Evolutionary conservation across 2,329 filamentous ascomycete genomes (phyloP).

Genomic region (Sporothrix schenckii): DNA sequence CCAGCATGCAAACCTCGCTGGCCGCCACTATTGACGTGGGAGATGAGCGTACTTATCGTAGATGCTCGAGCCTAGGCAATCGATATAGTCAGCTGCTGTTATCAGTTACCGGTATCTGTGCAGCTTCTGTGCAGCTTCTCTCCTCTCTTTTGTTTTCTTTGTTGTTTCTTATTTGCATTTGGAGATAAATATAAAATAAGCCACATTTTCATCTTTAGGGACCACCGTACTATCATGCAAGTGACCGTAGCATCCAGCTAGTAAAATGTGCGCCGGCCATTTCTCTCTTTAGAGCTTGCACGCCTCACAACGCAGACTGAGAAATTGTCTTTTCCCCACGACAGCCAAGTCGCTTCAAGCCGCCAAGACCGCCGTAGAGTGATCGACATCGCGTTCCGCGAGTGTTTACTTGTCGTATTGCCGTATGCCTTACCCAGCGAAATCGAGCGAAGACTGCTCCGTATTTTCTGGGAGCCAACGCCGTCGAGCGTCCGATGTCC

Average conservation of each 20-base stretch:
- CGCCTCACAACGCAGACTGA: background rate
- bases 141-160: background rate
- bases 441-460: background rate
- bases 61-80: background rate
- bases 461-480: background rate
- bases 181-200: background rate
- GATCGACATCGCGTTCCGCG: slow-evolving; percentile 8
- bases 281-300: background rate
- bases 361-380: background rate
- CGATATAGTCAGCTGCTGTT: too few relatives aligned
- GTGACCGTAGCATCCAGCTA: background rate
- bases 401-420: background rate
- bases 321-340: background rate
- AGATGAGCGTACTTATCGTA: background rate
- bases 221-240: background rate
- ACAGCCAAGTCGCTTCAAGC: background rate
- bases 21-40: background rate
- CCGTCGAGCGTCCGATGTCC: too few relatives aligned
- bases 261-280: background rate
- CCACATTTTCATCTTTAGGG: too few relatives aligned
- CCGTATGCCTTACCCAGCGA: background rate
- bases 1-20: too few relatives aligned
- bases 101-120: too few relatives aligned
- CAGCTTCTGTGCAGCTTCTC: background rate
- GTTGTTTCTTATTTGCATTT: background rate